phyloP scores from a whole-genome alignment of 306 rosid species.

The Malus domestica region ASM211411v1 NC_041795.1:35574501-35575000 shows the following conservation, averaged over 20 bases:
- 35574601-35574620: background rate
- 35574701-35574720: slow-evolving; percentile 33
- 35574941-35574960: background rate
- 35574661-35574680: slow-evolving; percentile 55
- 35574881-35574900: slow-evolving; percentile 24
- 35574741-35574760: background rate
- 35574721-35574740: background rate
- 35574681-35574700: slow-evolving; percentile 58
- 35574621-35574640: slow-evolving; percentile 34
- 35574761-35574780: background rate
- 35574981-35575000: background rate
- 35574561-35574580: slow-evolving; percentile 15
- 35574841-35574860: slow-evolving; percentile 48
- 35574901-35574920: background rate
- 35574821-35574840: slow-evolving; percentile 69
- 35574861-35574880: slow-evolving; percentile 55
- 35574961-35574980: background rate
- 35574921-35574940: background rate
- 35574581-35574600: slow-evolving; percentile 27
- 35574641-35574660: slow-evolving; percentile 49
- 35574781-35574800: slow-evolving; percentile 56
- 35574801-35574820: slow-evolving; percentile 47
- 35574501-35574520: background rate
- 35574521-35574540: background rate
- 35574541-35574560: background rate